phyloP scores from a whole-genome alignment of 345 rosid species.

The Syzygium aqueum region DNA sequence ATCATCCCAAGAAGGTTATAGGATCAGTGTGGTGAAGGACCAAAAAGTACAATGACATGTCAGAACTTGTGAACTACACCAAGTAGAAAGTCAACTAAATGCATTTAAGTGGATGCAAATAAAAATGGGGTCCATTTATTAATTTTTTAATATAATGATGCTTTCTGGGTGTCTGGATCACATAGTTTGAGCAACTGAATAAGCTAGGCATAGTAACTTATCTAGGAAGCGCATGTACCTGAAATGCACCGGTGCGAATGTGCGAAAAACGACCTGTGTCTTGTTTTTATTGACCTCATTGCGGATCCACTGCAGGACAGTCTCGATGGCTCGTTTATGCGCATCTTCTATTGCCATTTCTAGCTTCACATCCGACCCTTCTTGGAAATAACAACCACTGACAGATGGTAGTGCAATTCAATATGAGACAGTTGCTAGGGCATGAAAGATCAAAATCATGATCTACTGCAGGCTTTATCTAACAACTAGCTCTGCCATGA shows the following conservation, averaged over 20 bases:
- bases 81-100: not conserved
- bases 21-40: not conserved
- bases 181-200: not conserved
- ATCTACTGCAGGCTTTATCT: not conserved
- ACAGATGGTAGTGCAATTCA: not conserved
- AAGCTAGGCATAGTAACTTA: not conserved
- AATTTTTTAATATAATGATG: not conserved
- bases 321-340: conserved; percentile 51
- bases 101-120: not conserved
- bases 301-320: conserved; percentile 61
- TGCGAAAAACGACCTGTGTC: conserved; percentile 80
- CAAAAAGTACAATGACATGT: not conserved
- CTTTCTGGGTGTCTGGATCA: not conserved
- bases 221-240: conserved; percentile 32
- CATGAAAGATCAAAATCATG: not conserved
- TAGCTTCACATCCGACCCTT: conserved; percentile 48
- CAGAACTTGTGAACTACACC: not conserved
- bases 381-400: conserved; percentile 93
- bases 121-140: not conserved
- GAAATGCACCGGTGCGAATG: conserved; percentile 94
- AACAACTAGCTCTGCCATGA: not conserved
- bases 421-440: not conserved
- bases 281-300: conserved; percentile 52
- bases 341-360: conserved; percentile 59
- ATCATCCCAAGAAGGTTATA: not conserved